A percentile compares a stretch with the other conserved stretches of the same genome.
Conservation (phyloP, 176 grass and related monocot genomes). For the Rhynchospora pubera region DNA sequence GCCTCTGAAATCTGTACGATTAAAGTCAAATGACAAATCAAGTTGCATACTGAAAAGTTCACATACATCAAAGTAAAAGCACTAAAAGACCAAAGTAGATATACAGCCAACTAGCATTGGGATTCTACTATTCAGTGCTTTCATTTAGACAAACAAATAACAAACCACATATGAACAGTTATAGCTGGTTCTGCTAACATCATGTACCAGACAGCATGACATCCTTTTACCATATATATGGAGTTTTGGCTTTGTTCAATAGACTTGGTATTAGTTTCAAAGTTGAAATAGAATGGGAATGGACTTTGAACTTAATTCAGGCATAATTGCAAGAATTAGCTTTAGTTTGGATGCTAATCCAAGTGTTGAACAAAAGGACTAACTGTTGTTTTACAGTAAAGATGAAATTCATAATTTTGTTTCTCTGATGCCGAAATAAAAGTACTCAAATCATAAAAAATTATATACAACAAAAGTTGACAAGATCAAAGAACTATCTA, state of each 20-base stretch:
- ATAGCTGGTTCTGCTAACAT: not conserved
- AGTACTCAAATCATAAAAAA: not conserved
- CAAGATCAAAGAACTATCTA: not conserved
- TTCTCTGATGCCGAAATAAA: not conserved
- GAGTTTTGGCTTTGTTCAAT: not conserved
- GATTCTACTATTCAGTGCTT: not conserved
- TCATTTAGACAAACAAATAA: not conserved
- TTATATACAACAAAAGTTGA: not conserved
- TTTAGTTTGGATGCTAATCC: no score
- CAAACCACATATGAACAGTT: not conserved
- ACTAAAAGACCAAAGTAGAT: not conserved
- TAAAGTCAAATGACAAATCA: not conserved
- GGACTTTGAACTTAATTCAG: not conserved
- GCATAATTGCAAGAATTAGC: not conserved
- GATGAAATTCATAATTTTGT: not conserved
- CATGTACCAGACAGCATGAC: not conserved
- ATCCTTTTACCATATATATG: not conserved
- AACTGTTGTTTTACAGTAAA: not conserved
- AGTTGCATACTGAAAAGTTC: not conserved
- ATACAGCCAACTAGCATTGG: not conserved
- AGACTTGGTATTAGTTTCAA: not conserved
- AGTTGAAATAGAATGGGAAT: not conserved
- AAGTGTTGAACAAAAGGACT: not conserved
- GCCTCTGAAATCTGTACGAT: constrained; percentile 73
- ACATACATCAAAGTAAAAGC: not conserved